Evolutionary conservation across 257 asterid genomes (phyloP), one percentile per base, ranked within the genome.

Genomic region (Plantago ovata): DNA sequence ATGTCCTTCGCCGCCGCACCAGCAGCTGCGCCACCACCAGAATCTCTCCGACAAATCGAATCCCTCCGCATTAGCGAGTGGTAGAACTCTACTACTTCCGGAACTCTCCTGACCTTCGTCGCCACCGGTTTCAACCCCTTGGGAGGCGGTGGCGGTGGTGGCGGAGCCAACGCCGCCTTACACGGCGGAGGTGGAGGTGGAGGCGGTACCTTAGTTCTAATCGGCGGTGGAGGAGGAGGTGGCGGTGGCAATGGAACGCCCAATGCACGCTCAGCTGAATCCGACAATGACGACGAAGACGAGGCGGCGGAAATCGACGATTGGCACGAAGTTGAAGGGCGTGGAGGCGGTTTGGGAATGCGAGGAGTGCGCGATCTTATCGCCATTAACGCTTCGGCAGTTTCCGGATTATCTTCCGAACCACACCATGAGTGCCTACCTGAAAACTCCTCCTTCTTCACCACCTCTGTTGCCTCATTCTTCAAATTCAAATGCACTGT

Each of bases 41-140:
- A 66, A 11, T 92, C 98, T 15, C 96, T 73, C 62, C 95, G 69
- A 39, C 72, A 82, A 56, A 56, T 82, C 38, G 77, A 82, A 24
- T 90, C 98, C 67, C 98, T 55, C 67, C 96, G 74, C 98, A 92
- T 92, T 9, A 92, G 66, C 46, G 98, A 88, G 71, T 88, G 98
- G 78, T 92, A 92, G 33, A 92, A 88, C 75, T 92, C 96, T 3
- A 82, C 97, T 23, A 92, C 98, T 80, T 92, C 96, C 20, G 97
- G 98, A 16, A 85, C 78, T 73, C 95, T 75, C 77, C 78, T 69
- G 0, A 92, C 96, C 62, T 85, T 92, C n/a, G 76, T 76, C 10
- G 81, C 70, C 24, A 68, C 64, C 20, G 72, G 21, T 38, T 79
- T 82, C 56, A 28, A 15, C 2, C 88, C 95, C 63, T 52, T 80